A percentile compares a stretch with the other conserved stretches of the same genome.
Conservation (phyloP, 208 protist species). For the Herpetomonas samuelpessoai region DNA sequence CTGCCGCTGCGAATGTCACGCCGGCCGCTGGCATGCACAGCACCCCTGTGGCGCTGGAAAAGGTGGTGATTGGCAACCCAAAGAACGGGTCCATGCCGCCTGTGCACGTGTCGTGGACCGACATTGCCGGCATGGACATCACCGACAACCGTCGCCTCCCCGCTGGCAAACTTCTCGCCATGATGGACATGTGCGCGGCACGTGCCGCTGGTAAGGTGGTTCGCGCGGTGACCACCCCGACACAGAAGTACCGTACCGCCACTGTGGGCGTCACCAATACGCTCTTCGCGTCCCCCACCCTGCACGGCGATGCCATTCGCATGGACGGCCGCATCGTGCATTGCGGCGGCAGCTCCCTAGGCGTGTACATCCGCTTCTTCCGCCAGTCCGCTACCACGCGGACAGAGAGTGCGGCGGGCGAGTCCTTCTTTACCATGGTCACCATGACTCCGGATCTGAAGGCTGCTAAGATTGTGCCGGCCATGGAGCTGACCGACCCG, state of each 20-base stretch:
- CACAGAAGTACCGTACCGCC: constrained; percentile 31
- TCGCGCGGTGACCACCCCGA: constrained; percentile 16
- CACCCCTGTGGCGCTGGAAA: constrained; percentile 4
- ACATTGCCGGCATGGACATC: constrained; percentile 67
- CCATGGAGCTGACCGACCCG: constrained; percentile 66
- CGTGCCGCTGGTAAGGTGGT: constrained; percentile 45
- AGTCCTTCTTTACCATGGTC: constrained; percentile 91
- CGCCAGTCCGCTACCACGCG: constrained; percentile 62
- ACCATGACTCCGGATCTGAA: constrained; percentile 72
- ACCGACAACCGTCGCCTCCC: constrained; percentile 42
- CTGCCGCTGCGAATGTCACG: neutral
- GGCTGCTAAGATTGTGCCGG: constrained; percentile 77
- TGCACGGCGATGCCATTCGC: constrained; percentile 82
- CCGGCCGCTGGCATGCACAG: neutral
- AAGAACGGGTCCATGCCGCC: constrained; percentile 47
- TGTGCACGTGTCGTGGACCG: constrained; percentile 66
- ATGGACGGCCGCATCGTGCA: constrained; percentile 75
- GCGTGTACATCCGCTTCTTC: constrained; percentile 80
- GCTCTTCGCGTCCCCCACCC: constrained; percentile 72
- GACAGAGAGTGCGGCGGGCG: constrained; percentile 51
- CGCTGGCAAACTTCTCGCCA: constrained; percentile 77
- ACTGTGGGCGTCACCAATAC: constrained; percentile 87
- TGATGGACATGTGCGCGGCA: constrained; percentile 88
- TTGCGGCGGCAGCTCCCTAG: constrained; percentile 79
- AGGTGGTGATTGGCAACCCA: constrained; percentile 55